phyloP scores from a whole-genome alignment of 768 basidiomycete species.

The Dioszegia crocea region DNA sequence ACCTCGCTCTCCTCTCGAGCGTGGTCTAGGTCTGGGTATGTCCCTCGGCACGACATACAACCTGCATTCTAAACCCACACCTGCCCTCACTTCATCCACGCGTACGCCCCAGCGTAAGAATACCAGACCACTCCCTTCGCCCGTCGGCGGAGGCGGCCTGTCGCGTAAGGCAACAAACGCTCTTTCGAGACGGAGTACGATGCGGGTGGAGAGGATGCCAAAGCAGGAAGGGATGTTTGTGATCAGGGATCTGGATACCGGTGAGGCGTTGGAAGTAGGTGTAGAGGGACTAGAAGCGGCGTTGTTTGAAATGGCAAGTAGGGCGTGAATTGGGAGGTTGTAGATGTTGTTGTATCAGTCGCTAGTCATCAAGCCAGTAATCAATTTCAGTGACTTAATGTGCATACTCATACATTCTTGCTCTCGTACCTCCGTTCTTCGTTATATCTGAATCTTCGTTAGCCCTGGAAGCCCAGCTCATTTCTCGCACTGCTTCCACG shows the following conservation, averaged over 20 bases:
- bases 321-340: background rate
- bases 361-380: no score
- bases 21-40: slow-evolving; percentile 21
- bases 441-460: no score
- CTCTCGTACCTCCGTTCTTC: no score
- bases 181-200: background rate
- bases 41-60: slow-evolving; percentile 5
- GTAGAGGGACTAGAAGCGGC: slow-evolving; percentile 10
- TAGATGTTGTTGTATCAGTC: no score
- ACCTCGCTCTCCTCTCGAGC: background rate
- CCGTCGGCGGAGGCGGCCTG: background rate
- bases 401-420: no score
- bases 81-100: background rate
- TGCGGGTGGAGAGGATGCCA: slow-evolving; percentile 5
- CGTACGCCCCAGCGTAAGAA: background rate
- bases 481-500: no score
- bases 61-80: background rate
- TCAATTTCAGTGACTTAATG: no score
- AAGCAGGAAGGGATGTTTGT: background rate
- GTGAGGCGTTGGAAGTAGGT: slow-evolving; percentile 9
- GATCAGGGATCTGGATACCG: slow-evolving; percentile 16
- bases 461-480: no score
- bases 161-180: background rate
- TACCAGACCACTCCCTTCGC: background rate
- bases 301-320: slow-evolving; percentile 4